Conservation (phyloP, 768 basidiomycete species). For the Sistotremastrum niveocremeum region DNA sequence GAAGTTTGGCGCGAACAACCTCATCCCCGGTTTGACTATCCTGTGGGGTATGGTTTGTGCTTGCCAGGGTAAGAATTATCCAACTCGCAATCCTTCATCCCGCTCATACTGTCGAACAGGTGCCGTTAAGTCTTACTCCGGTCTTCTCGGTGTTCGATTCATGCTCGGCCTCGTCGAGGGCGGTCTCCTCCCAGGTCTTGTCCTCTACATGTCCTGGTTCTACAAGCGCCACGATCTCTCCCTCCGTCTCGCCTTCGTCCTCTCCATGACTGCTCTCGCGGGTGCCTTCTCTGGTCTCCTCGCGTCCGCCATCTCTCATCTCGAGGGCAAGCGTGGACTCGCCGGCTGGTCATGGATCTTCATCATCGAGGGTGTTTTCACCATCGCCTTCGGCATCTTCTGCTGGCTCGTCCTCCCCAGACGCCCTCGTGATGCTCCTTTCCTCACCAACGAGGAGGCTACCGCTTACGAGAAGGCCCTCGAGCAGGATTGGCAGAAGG, state of each 20-base stretch:
- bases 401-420: slow-evolving; percentile 37
- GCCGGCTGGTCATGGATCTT: slow-evolving; percentile 61
- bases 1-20: slow-evolving; percentile 41
- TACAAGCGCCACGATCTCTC: slow-evolving; percentile 17
- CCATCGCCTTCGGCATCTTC: slow-evolving; percentile 38
- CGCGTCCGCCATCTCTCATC: slow-evolving; percentile 43
- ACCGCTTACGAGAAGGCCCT: slow-evolving; percentile 10
- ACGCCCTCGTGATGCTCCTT: slow-evolving; percentile 29
- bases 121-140: slow-evolving; percentile 33
- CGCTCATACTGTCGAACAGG: slow-evolving; percentile 17
- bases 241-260: slow-evolving; percentile 28
- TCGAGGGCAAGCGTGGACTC: slow-evolving; percentile 38
- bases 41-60: slow-evolving; percentile 58
- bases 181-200: slow-evolving; percentile 27
- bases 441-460: slow-evolving; percentile 30
- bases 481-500: slow-evolving; percentile 16
- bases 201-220: slow-evolving; percentile 15
- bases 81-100: neutral
- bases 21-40: slow-evolving; percentile 47
- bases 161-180: slow-evolving; percentile 48
- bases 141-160: slow-evolving; percentile 36
- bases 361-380: slow-evolving; percentile 54
- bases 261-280: slow-evolving; percentile 31
- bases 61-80: slow-evolving; percentile 33
- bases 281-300: slow-evolving; percentile 54